These are phyloP conservation scores for Wickerhamomyces hampshirensis DNA, from an alignment of 805 yeast genomes.

Conservation along the genomic window DNA sequence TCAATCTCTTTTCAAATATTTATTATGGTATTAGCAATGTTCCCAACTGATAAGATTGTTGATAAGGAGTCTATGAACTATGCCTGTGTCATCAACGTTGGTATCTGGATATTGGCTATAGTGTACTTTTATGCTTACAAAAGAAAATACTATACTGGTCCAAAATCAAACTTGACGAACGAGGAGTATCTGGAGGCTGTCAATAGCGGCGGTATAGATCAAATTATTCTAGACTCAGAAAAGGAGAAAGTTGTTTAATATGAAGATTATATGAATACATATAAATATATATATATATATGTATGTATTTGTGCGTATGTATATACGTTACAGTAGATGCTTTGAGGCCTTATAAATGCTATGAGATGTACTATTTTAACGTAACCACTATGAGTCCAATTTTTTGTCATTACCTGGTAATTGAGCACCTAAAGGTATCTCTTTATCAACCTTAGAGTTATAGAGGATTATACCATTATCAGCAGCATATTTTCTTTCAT, in stretches of 20 bases:
- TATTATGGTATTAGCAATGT: slow-evolving; percentile 53
- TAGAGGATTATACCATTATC: slow-evolving; percentile 34
- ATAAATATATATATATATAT: too few species aligned
- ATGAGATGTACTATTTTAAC: too few species aligned
- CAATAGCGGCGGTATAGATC: slow-evolving; percentile 1
- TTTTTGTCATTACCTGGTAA: too few species aligned
- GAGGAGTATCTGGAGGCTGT: slow-evolving; percentile 30
- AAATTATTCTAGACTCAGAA: neutral
- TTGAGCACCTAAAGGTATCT: too few species aligned
- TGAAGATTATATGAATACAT: too few species aligned
- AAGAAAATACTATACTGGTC: slow-evolving; percentile 54
- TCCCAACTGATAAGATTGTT: slow-evolving; percentile 43
- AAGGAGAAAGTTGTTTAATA: neutral
- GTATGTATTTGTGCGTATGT: too few species aligned
- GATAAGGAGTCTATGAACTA: slow-evolving; percentile 58
- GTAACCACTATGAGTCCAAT: too few species aligned
- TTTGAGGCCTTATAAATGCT: too few species aligned
- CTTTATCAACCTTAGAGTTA: slow-evolving; percentile 22
- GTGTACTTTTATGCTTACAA: slow-evolving; percentile 50
- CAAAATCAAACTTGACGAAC: slow-evolving; percentile 31
- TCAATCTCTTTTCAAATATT: slow-evolving; percentile 47
- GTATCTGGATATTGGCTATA: slow-evolving; percentile 54
- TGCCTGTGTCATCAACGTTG: slow-evolving; percentile 60
- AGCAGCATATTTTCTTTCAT: slow-evolving; percentile 32
- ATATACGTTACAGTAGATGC: too few species aligned